Evolutionary conservation across 192 early-diverging fungal species (phyloP), one percentile per base, ranked within the genome.

Genomic region (Backusella tuberculispora): DNA sequence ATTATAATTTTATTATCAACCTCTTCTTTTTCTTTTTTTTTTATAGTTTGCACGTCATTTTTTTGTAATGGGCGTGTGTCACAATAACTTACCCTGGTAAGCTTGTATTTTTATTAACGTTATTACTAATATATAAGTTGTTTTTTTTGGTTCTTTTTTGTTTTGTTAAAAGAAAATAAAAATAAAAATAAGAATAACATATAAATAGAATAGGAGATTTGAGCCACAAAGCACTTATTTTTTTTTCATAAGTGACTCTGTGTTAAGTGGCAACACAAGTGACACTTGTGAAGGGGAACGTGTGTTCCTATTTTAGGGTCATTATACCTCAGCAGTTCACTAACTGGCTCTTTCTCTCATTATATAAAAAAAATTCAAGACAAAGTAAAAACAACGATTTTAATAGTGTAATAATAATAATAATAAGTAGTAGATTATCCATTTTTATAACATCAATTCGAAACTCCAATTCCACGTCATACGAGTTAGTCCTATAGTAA

Each of bases 31-130:
- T n/a, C n/a, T n/a, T n/a, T n/a, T n/a, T n/a, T n/a, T n/a, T 56
- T 24, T 56, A 56, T 56, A 19, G 50, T 56, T 56, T 24, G 9
- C 50, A 24, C 53, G 53, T 26, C 53, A 60, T 60, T 60, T 60
- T 56, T 60, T 60, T 24, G 53, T 60, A 60, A 26, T 60, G 21
- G 53, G 53, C 26, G 26, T 60, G 53, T 60, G 53, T 60, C 9
- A 60, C 53, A 60, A 60, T 4, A 60, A 60, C 53, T 60, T 60
- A 60, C 53, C 53, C 53, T 60, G 53, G 53, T 60, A 56, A 56
- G 53, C 13, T 6, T 43, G 53, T 26, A 1, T 34, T 34, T 34
- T 34, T 34, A 34, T 34, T 1, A 34, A 34, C 29, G 2, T 34
- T 2, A 34, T n/a, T n/a, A n/a, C n/a, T 34, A 34, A 34, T 34